These are phyloP conservation scores for Berkeleyomyces basicola DNA, from an alignment of 2,329 filamentous ascomycete species.

Conservation along the genomic window DNA sequence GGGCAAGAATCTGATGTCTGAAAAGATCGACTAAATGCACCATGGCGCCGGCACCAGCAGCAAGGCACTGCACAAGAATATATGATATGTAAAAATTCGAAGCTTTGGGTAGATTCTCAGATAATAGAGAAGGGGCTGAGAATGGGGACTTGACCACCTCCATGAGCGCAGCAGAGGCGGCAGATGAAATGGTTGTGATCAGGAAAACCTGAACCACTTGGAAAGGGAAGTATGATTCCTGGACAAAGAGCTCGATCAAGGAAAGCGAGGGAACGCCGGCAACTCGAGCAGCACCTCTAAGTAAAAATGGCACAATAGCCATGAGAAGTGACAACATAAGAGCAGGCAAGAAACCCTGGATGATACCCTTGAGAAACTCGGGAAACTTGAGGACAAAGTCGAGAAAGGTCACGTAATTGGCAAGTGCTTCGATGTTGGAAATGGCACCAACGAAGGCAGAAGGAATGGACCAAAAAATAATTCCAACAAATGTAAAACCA, in stretches of 20 bases:
- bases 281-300: constrained; percentile 56
- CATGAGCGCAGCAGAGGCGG: constrained; percentile 49
- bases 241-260: constrained; percentile 57
- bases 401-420: constrained; percentile 49
- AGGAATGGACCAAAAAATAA: constrained; percentile 71
- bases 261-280: constrained; percentile 56
- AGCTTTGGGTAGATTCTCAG: constrained; percentile 53
- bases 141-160: constrained; percentile 32
- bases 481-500: constrained; percentile 50
- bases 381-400: constrained; percentile 60
- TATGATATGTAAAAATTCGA: constrained; percentile 87
- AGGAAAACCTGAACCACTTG: constrained; percentile 76
- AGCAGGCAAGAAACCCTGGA: constrained; percentile 70
- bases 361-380: constrained; percentile 49
- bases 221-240: constrained; percentile 67
- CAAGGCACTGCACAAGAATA: constrained; percentile 81
- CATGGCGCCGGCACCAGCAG: constrained; percentile 56
- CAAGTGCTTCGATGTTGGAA: constrained; percentile 63
- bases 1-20: constrained; percentile 42
- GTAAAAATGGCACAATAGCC: constrained; percentile 61
- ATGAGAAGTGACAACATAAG: constrained; percentile 67
- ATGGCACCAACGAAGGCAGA: constrained; percentile 69
- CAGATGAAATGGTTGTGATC: constrained; percentile 60
- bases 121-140: constrained; percentile 32
- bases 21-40: constrained; percentile 53